phyloP scores from a whole-genome alignment of 2,329 filamentous ascomycete genomes.

The Scorias spongiosa region DNA sequence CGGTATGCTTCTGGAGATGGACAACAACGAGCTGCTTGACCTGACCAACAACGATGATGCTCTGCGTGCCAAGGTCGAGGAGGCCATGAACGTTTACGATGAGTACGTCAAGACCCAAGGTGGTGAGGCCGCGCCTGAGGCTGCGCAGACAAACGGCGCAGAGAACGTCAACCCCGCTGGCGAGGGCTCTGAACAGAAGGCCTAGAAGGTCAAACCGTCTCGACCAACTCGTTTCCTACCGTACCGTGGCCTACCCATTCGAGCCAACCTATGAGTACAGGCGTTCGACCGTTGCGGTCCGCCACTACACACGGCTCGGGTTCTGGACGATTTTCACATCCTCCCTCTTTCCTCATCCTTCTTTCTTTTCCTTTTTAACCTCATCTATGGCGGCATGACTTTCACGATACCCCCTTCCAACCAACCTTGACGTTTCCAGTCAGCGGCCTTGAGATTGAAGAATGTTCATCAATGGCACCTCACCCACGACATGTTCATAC shows the following conservation, averaged over 20 bases:
- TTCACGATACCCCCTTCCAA: neutral
- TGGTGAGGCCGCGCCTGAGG: conserved; percentile 11
- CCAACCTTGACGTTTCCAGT: no score
- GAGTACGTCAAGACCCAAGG: conserved; percentile 89
- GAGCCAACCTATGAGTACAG: neutral
- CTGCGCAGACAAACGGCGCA: conserved; percentile 16
- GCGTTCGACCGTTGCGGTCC: neutral
- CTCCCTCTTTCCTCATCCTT: neutral
- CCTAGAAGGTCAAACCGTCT: conserved; percentile 7
- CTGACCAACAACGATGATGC: conserved; percentile 85
- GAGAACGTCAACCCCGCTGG: conserved; percentile 21
- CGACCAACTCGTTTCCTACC: neutral
- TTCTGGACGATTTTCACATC: neutral
- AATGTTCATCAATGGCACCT: no score
- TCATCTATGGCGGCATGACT: neutral
- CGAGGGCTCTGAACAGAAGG: conserved; percentile 17
- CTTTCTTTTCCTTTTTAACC: neutral
- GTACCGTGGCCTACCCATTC: no score
- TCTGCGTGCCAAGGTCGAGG: conserved; percentile 89
- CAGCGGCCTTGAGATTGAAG: no score
- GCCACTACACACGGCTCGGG: no score
- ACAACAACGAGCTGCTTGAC: conserved; percentile 83
- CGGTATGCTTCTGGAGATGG: conserved; percentile 99
- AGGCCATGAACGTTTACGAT: conserved; percentile 93
- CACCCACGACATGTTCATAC: no score